These are phyloP conservation scores for Wickerhamomyces hampshirensis DNA, from an alignment of 805 yeast species.

Conservation along the genomic window DNA sequence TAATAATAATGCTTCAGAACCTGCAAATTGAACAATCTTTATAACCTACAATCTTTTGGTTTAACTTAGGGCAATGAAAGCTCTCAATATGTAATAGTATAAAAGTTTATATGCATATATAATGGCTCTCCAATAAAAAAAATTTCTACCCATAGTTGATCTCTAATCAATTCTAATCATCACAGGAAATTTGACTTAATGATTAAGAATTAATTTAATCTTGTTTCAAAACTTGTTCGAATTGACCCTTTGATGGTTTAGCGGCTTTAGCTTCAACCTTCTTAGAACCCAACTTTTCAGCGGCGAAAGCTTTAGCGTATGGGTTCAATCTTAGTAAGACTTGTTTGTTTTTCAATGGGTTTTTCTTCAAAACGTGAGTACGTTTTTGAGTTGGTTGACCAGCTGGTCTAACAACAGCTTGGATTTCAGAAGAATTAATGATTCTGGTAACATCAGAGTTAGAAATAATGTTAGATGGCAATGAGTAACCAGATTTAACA, in stretches of 20 bases:
- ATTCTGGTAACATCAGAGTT: slow-evolving; percentile 95
- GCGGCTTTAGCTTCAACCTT: slow-evolving; percentile 63
- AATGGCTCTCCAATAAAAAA: too few relatives aligned
- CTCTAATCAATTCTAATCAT: too few relatives aligned
- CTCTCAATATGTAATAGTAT: too few relatives aligned
- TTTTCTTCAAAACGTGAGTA: slow-evolving; percentile 95
- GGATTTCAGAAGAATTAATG: slow-evolving; percentile 99
- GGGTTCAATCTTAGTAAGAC: slow-evolving; percentile 98
- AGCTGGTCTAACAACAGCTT: slow-evolving; percentile 94
- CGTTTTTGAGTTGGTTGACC: slow-evolving; percentile 93
- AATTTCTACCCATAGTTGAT: too few relatives aligned
- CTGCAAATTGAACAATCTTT: too few relatives aligned
- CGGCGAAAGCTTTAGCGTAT: slow-evolving; percentile 95
- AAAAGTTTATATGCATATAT: too few relatives aligned
- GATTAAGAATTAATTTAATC: slow-evolving; percentile 33
- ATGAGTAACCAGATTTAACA: slow-evolving; percentile 81
- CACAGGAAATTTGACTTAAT: not conserved
- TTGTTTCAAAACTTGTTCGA: slow-evolving; percentile 62
- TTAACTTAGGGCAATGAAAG: too few relatives aligned
- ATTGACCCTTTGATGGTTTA: slow-evolving; percentile 68
- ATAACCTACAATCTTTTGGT: too few relatives aligned
- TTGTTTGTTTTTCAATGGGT: slow-evolving; percentile 99
- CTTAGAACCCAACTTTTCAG: slow-evolving; percentile 82
- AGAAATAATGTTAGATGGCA: slow-evolving; percentile 92
- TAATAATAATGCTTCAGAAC: too few relatives aligned